These are phyloP conservation scores for Nemania abortiva DNA, from an alignment of 2,329 filamentous ascomycete species.

Conservation along the genomic window DNA sequence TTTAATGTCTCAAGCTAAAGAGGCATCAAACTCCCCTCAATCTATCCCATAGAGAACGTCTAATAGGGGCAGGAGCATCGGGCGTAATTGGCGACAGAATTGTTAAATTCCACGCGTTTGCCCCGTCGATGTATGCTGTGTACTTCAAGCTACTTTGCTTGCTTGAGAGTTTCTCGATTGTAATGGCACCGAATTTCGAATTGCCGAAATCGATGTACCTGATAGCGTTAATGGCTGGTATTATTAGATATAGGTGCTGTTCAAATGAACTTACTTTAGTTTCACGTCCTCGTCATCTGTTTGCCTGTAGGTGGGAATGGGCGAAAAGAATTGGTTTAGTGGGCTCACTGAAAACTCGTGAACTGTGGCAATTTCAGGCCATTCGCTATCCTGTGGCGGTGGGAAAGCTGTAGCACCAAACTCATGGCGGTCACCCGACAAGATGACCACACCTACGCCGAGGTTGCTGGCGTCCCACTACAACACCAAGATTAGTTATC, in stretches of 20 bases:
- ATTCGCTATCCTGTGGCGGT: slow-evolving; percentile 69
- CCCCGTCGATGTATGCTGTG: slow-evolving; percentile 83
- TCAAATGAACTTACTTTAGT: slow-evolving; percentile 74
- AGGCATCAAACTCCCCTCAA: slow-evolving; percentile 28
- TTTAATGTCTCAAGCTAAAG: background rate
- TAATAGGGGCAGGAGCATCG: slow-evolving; percentile 38
- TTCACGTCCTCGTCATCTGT: slow-evolving; percentile 83
- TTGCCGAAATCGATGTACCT: slow-evolving; percentile 86
- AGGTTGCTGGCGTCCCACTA: slow-evolving; percentile 81
- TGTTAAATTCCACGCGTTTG: slow-evolving; percentile 78
- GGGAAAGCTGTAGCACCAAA: slow-evolving; percentile 89
- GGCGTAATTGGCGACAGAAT: slow-evolving; percentile 61
- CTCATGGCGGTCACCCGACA: slow-evolving; percentile 96
- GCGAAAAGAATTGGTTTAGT: slow-evolving; percentile 93
- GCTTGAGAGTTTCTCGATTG: slow-evolving; percentile 76
- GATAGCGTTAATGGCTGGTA: slow-evolving; percentile 40
- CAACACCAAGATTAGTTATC: background rate
- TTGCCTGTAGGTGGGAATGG: slow-evolving; percentile 84
- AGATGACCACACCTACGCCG: slow-evolving; percentile 81
- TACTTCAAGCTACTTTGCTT: slow-evolving; percentile 83
- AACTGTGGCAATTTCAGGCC: slow-evolving; percentile 74
- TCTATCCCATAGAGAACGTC: slow-evolving; percentile 62
- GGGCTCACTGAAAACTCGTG: slow-evolving; percentile 95
- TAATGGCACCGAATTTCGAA: slow-evolving; percentile 87
- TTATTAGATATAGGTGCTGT: background rate